Percentiles rank a stretch among this genome's conserved stretches.
Evolutionary conservation across 2,329 filamentous ascomycete genomes (phyloP).

Genomic region (Acrodontium crateriforme): DNA sequence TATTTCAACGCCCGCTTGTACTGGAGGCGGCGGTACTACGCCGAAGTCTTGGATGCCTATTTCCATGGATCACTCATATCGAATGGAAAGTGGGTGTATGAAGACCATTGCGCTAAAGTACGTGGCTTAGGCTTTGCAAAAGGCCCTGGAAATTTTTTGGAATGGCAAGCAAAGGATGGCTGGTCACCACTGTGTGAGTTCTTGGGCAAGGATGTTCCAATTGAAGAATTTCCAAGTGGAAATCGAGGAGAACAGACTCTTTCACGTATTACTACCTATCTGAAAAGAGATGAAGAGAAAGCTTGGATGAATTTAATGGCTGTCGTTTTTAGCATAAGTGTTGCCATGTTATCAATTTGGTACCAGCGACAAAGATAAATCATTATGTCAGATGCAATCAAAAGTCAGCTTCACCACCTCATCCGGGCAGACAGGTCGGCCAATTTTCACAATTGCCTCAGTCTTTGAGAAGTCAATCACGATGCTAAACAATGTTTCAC

Average conservation of each 20-base stretch:
- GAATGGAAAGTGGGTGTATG: slow-evolving; percentile 2
- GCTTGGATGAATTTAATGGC: too few relatives aligned
- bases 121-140: slow-evolving; percentile 1
- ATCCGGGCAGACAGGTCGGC: slow-evolving; percentile 19
- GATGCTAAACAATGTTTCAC: slow-evolving; percentile 25
- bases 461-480: slow-evolving; percentile 22
- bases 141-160: slow-evolving; percentile 2
- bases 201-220: too few relatives aligned
- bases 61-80: slow-evolving; percentile 1
- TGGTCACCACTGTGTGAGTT: slow-evolving; percentile 7
- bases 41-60: neutral
- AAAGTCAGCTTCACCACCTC: slow-evolving; percentile 14
- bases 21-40: slow-evolving; percentile 1
- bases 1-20: neutral
- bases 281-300: too few relatives aligned
- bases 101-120: slow-evolving; percentile 1
- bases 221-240: too few relatives aligned
- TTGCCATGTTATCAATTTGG: too few relatives aligned
- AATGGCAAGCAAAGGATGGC: slow-evolving; percentile 2
- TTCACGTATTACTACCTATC: too few relatives aligned
- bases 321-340: too few relatives aligned
- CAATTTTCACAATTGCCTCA: slow-evolving; percentile 18
- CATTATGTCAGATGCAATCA: too few relatives aligned
- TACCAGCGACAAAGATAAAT: too few relatives aligned
- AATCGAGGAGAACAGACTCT: too few relatives aligned